Evolutionary conservation across 345 rosid genomes (phyloP).

Genomic region (Lepidium didymum): DNA sequence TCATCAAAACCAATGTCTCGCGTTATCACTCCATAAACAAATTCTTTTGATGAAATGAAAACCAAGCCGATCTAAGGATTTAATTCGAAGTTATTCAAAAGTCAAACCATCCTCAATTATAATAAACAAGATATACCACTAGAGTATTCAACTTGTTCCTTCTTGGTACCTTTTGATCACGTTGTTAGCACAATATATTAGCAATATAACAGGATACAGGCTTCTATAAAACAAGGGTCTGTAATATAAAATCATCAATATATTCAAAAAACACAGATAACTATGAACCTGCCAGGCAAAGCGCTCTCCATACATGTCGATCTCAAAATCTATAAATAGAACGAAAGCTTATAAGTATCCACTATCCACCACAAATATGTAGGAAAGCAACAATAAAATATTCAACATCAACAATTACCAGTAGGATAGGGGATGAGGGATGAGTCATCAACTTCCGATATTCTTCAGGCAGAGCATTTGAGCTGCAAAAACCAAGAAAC

Average conservation of each 20-base stretch:
- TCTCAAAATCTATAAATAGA: slow-evolving; percentile 69
- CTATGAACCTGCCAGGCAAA: slow-evolving; percentile 88
- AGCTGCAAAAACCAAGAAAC: slow-evolving; percentile 43
- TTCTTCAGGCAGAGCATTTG: slow-evolving; percentile 77
- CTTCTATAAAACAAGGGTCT: too few relatives aligned
- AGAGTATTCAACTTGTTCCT: background rate
- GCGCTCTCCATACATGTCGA: slow-evolving; percentile 98
- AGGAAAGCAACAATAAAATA: background rate
- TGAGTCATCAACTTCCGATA: slow-evolving; percentile 79
- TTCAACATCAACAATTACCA: slow-evolving; percentile 37
- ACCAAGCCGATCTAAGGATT: background rate
- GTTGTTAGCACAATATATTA: too few relatives aligned
- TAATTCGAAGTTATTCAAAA: background rate
- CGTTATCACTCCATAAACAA: background rate
- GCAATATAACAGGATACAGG: background rate
- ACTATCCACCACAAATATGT: background rate
- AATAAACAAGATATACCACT: background rate
- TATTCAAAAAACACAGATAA: slow-evolving; percentile 15
- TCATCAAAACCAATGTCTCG: too few relatives aligned
- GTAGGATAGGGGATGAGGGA: slow-evolving; percentile 83
- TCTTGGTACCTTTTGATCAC: too few relatives aligned
- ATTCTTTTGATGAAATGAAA: background rate
- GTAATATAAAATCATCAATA: slow-evolving; percentile 2
- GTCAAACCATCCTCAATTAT: slow-evolving; percentile 9
- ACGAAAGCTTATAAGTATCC: slow-evolving; percentile 6